These are phyloP conservation scores for Pelargonium fulgidum DNA, from an alignment of 441 rosid species.

Conservation along the genomic window DNA sequence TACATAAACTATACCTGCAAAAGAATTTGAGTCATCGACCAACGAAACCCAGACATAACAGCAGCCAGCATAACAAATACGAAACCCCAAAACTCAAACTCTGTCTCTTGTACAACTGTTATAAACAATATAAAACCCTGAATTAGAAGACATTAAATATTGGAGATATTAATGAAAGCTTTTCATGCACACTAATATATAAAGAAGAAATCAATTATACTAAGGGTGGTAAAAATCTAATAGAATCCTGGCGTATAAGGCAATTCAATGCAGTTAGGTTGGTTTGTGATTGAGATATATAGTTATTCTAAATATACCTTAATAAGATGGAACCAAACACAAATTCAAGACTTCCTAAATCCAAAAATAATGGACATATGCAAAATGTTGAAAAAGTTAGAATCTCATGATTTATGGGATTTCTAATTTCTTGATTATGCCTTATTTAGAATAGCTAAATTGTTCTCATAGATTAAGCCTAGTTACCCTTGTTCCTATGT, in stretches of 20 bases:
- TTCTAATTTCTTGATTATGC: no score
- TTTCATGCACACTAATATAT: background rate
- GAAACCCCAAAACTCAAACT: constrained; percentile 13
- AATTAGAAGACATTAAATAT: constrained; percentile 5
- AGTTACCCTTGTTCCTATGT: no score
- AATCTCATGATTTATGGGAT: no score
- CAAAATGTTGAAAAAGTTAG: background rate
- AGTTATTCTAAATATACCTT: background rate
- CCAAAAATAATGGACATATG: background rate
- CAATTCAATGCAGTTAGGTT: constrained; percentile 1
- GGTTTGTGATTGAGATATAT: background rate
- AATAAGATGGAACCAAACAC: background rate
- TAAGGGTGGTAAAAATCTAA: background rate
- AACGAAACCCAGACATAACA: constrained; percentile 13
- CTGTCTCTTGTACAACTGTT: constrained; percentile 7
- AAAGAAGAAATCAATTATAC: background rate
- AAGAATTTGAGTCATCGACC: constrained; percentile 13
- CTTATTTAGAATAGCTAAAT: no score
- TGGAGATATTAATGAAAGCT: background rate
- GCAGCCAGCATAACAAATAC: constrained; percentile 10
- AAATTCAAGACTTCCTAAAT: background rate
- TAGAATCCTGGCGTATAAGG: background rate
- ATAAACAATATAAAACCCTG: background rate
- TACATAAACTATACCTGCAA: constrained; percentile 3
- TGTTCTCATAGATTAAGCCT: no score